Percentiles rank a stretch among this genome's conserved stretches.
These are phyloP conservation scores for Metroxylon sagu DNA, from an alignment of 176 grass and related monocot genomes.

Conservation along the genomic window DNA sequence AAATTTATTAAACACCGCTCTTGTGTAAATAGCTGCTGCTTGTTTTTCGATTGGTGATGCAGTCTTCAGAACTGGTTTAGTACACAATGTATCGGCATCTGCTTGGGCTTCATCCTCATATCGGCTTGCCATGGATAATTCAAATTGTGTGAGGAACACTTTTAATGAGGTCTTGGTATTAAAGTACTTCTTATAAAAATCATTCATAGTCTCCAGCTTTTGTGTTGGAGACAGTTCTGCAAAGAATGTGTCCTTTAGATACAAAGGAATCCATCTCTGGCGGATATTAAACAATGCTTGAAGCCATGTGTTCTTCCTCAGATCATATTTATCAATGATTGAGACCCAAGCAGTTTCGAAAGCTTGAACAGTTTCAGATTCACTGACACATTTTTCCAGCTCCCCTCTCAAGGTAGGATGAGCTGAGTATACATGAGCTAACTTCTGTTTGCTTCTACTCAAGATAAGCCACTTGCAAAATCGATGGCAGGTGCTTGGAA, in stretches of 20 bases:
- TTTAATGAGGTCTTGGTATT: conserved; percentile 59
- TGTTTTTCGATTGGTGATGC: conserved; percentile 87
- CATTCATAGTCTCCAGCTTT: conserved; percentile 73
- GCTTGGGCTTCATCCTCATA: conserved; percentile 63
- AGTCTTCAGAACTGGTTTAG: conserved; percentile 49
- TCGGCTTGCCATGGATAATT: conserved; percentile 40
- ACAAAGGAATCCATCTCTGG: conserved; percentile 76
- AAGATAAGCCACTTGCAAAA: conserved; percentile 91
- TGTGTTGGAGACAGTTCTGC: conserved; percentile 50
- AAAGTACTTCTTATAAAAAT: conserved; percentile 87
- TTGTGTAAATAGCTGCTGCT: conserved; percentile 67
- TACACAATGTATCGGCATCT: conserved; percentile 44
- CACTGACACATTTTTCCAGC: conserved; percentile 67
- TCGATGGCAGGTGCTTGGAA: conserved; percentile 57
- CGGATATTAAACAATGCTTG: conserved; percentile 76
- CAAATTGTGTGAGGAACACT: conserved; percentile 70
- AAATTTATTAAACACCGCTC: conserved; percentile 74
- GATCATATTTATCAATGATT: conserved; percentile 75
- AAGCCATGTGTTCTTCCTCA: conserved; percentile 87
- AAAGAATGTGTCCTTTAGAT: conserved; percentile 71
- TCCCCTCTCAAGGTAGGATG: conserved; percentile 60
- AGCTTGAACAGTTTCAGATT: conserved; percentile 42
- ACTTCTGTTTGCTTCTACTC: conserved; percentile 67
- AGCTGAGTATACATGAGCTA: conserved; percentile 52
- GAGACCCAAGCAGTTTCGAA: conserved; percentile 71